A percentile compares a stretch with the other conserved stretches of the same genome.
phyloP scores from a whole-genome alignment of 2,329 filamentous ascomycete species.

The Diaporthe velutina region DNA sequence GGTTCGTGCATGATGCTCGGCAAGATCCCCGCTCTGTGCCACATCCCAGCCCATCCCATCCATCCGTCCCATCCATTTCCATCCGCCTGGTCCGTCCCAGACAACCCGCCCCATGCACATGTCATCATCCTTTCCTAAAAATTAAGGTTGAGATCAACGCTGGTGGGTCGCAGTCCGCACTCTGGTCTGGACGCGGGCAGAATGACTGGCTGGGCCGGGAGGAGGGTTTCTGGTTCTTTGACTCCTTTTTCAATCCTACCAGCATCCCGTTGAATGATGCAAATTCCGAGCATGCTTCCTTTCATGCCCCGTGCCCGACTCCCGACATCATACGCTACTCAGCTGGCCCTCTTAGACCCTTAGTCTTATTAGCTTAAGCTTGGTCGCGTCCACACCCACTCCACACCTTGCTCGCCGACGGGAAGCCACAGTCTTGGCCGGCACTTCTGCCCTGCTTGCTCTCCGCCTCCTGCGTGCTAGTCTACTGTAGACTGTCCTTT shows the following conservation, averaged over 20 bases:
- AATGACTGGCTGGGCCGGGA: slow-evolving; percentile 11
- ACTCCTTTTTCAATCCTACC: slow-evolving; percentile 25
- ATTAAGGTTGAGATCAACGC: slow-evolving; percentile 32
- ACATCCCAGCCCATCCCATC: slow-evolving; percentile 2
- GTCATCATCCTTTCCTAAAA: neutral
- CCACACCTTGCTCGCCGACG: slow-evolving; percentile 23
- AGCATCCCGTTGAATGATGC: neutral
- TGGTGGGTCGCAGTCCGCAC: slow-evolving; percentile 13
- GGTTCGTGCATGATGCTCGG: slow-evolving; percentile 17
- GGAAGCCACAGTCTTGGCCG: slow-evolving; percentile 31
- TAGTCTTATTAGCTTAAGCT: neutral
- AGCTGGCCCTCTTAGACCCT: neutral
- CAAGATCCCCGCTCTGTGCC: slow-evolving; percentile 2
- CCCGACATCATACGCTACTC: neutral
- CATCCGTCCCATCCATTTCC: slow-evolving; percentile 6
- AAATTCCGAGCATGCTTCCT: slow-evolving; percentile 1
- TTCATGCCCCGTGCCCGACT: neutral
- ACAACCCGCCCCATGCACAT: neutral
- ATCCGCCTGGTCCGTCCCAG: slow-evolving; percentile 8
- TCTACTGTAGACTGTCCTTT: neutral
- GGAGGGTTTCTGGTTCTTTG: slow-evolving; percentile 9
- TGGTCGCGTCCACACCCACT: neutral
- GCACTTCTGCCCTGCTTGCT: neutral
- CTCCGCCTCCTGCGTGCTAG: neutral
- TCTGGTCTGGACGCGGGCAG: neutral